Conservation (phyloP, 192 early-diverging fungal genomes). For the Gorgonomyces haynaldii region DNA sequence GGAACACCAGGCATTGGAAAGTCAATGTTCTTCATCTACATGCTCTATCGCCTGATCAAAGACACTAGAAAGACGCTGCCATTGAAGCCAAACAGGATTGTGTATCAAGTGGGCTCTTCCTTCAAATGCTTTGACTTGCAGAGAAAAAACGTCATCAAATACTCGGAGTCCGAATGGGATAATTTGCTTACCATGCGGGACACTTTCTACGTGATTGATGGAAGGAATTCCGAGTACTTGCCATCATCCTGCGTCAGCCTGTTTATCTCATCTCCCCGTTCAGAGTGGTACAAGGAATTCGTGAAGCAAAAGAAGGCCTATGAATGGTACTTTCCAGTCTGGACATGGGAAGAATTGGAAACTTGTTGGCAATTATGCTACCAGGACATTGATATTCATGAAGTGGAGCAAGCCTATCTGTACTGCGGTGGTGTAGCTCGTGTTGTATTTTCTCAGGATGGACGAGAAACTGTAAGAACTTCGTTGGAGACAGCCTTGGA, state of each 20-base stretch:
- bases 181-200: conserved; percentile 5
- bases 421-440: conserved; percentile 17
- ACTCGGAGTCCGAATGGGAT: too few relatives aligned
- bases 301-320: conserved; percentile 12
- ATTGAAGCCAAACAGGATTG: conserved; percentile 5
- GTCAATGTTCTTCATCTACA: conserved; percentile 18
- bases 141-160: too few relatives aligned
- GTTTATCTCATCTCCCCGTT: conserved; percentile 14
- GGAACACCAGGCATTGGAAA: conserved; percentile 20
- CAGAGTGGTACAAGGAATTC: conserved; percentile 13
- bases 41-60: conserved; percentile 13
- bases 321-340: conserved; percentile 16
- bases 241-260: conserved; percentile 7
- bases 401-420: conserved; percentile 6
- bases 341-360: conserved; percentile 11
- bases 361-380: conserved; percentile 10
- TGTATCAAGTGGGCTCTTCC: too few relatives aligned
- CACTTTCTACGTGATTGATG: conserved; percentile 19
- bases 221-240: conserved; percentile 4
- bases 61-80: conserved; percentile 7
- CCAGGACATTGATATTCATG: neutral
- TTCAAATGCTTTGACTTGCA: too few relatives aligned
- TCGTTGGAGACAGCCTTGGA: conserved; percentile 5
- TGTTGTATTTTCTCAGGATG: conserved; percentile 10
- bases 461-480: neutral